Evolutionary conservation across 2,329 filamentous ascomycete species (phyloP), one percentile per base, ranked within the genome.

Genomic region (Juglanconis sp.): DNA sequence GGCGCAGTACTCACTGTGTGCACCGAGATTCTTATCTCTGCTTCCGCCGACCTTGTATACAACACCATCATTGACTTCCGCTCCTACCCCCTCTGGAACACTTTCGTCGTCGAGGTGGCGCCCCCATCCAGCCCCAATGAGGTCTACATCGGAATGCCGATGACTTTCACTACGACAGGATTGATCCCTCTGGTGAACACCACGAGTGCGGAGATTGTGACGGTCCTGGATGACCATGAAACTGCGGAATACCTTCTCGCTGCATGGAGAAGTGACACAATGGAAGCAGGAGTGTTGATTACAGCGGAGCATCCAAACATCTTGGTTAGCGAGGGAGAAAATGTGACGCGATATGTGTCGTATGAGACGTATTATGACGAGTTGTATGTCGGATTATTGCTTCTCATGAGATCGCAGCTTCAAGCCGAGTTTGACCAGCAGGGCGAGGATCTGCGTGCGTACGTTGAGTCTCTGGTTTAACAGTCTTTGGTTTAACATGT

Each of bases 351-450:
- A 36, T 66, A 68, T 46, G 53, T 70, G 9, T 70, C 68, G 17
- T 70, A 68, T 51, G 69, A 70, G 60, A 69, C 68, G 17, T 70
- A 68, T 47, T 70, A 70, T 48, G 48, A 63, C 6, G 66, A 65
- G 5, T 58, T 64, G 42, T 15, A 57, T 7, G 67, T 65, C 6
- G 59, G 56, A 5, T 32, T 49, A 6, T 61, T 70, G 8, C 61
- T 60, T 8, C 46, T 66, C 9, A 42, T 67, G 3, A 54, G 34
- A 10, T 11, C 51, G 11, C 38, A 17, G 11, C 51, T 59, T 15
- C 51, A 59, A 51, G 34, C 38, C 5, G 24, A 55, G 6, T 59
- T 59, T 35, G 51, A 50, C 15, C 51, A 55, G 9, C 57, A 59
- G 8, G 57, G 51, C 3, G 36, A 44, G 30, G 57, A 55, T 13